Evolutionary conservation across 2,329 filamentous ascomycete species (phyloP), one percentile per base, ranked within the genome.

Genomic region (Arthrobotrys iridis): DNA sequence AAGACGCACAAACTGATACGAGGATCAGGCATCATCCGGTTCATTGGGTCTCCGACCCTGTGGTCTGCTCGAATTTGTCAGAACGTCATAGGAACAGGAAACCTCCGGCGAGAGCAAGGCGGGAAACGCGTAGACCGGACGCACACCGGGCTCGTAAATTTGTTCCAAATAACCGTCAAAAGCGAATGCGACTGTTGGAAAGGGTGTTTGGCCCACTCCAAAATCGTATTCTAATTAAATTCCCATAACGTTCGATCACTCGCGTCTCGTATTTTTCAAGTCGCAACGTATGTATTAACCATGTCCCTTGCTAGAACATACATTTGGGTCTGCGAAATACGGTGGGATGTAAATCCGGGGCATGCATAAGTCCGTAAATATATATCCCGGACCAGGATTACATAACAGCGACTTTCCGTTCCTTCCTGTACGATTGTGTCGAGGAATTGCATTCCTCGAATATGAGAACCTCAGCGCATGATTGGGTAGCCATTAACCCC

Each of bases 21-120:
- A 55, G 50, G 30, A 24, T 37, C 50, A 55, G 50, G 50, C 50
- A 55, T 55, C 18, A 55, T 37, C 15, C 4, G 15, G 13, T 10
- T 30, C 28, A 15, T 37, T n/a, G n/a, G 30, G 50, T 55, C 11
- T 37, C 18, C 10, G 30, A 24, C 4, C 30, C 28, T 28, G 18
- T 18, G 11, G 37, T 22, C 37, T 55, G 28, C 28, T 6, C 59
- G 40, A 18, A 67, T 59, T 58, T 67, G 63, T 67, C 28, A 67
- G 37, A 43, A 33, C 40, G 26, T 40, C 64, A 57, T 50, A 67
- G 45, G 40, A 1, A 10, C n/a, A 55, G 50, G 50, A 55, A 55
- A 55, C 15, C 15, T 55, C 50, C 50, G 30, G 30, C 11, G 35
- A 40, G 11, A 1, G 50, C 30, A n/a, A 55, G 28, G 37, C 48